Base-by-base conservation (phyloP, 2,329 filamentous ascomycete species). In the Escovopsis sp. region DNA sequence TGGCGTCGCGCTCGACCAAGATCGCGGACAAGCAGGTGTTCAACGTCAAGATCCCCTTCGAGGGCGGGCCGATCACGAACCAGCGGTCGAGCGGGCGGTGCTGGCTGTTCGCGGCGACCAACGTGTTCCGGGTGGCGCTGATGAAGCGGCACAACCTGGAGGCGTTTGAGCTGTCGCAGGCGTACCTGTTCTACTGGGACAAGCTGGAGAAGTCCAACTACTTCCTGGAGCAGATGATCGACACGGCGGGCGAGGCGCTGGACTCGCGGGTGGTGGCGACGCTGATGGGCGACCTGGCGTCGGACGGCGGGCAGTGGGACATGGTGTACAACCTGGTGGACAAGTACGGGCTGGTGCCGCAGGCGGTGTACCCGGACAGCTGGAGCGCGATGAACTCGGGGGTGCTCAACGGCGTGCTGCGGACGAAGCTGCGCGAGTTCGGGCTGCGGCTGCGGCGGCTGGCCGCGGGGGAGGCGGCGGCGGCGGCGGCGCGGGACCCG, bases 41-140 rank as follows among this genome's bases (percentile, higher is more conserved):
- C 76, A 93, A 88, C 55, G 63, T 87, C 57, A 78, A 77, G 58
- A 87, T 94, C 45, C 82, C 85, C 0, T 71, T 84, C 42, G 86
- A 94, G 59, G 87, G 86, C 39, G 72, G 70, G 0, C 87, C 87
- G 0, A 80, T 94, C 47, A 93, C 87, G 0, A 88, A 93, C 58
- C 86, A 94, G 64, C 72, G 80, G 30, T 74, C 74, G 7, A 87
- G 81, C 2, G 87, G 86, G 7, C 72, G 87, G 48, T 94, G 87
- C 68, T 94, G 87, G 87, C 74, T 94, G 47, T 94, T 94, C 52
- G 87, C 87, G 1, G 77, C 83, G 5, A 91, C 84, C n/a, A 94
- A 94, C 52, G 79, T 93, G 43, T 91, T 94, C 63, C 81, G 87
- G 25, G 73, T 94, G n/a, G 81, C 85, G 1, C 68, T 94, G 37